Evolutionary conservation across 768 basidiomycete genomes (phyloP).

Genomic region (Rhodotorula diobovata): DNA sequence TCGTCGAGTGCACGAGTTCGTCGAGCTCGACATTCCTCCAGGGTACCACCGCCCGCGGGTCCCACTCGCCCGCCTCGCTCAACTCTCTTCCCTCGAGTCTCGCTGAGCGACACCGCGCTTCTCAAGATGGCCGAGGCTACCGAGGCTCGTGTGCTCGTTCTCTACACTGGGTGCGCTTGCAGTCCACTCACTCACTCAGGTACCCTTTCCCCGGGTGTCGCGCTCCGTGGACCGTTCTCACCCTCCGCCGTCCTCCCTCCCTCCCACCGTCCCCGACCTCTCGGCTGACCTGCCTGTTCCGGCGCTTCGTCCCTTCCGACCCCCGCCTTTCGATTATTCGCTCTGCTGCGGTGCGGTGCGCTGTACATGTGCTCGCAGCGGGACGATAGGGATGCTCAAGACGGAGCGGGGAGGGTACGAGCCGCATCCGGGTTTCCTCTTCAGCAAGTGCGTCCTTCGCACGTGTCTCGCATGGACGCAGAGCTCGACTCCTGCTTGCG

Average conservation of each 20-base stretch:
- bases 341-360: too few species aligned
- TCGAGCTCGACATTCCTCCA: background rate
- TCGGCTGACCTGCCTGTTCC: too few species aligned
- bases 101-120: too few species aligned
- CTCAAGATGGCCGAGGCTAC: constrained; percentile 64
- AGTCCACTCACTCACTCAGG: too few species aligned
- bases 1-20: too few species aligned
- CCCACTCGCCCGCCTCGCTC: background rate
- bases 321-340: background rate
- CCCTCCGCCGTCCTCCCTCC: background rate
- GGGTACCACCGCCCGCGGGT: background rate
- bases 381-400: constrained; percentile 59
- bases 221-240: too few species aligned
- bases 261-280: too few species aligned
- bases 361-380: constrained; percentile 47
- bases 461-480: background rate
- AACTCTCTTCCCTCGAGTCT: background rate
- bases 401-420: constrained; percentile 44
- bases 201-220: too few species aligned
- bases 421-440: constrained; percentile 81
- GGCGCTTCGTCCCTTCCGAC: background rate
- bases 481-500: too few species aligned
- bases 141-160: constrained; percentile 75
- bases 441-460: constrained; percentile 44
- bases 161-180: constrained; percentile 61